Evolutionary conservation across 2,329 filamentous ascomycete genomes (phyloP), one percentile per base, ranked within the genome.

Genomic region (Venturia oleaginea): DNA sequence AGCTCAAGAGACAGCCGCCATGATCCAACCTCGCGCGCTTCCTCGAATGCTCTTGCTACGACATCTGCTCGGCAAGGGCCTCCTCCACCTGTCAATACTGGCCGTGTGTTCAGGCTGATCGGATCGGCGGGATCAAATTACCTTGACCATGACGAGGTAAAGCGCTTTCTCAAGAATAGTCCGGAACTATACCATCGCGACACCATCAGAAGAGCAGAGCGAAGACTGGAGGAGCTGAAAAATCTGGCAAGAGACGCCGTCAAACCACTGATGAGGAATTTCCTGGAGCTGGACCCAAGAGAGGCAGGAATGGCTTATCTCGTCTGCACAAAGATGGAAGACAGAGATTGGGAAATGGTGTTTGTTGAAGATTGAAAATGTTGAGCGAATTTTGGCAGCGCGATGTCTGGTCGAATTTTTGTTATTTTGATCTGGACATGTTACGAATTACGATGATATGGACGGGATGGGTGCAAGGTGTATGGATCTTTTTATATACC

Each of bases 201-300:
- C n/a, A 93, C 91, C 67, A 76, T 97, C 60, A 85, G 88, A 66
- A 82, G 89, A 4, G 96, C 97, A 69, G 93, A 97, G 78, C 86
- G 89, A 71, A 84, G 91, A 64, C 83, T 97, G 69, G 91, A 96
- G 66, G 92, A 97, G 78, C 81, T 97, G 64, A 97, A 96, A 78
- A 83, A 84, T 64, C 83, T 93, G 72, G 93, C 92, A 7, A 82
- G 89, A 63, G 91, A 96, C 71, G 81, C 89, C 19, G 92, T 97
- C 8, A 86, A 87, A 65, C 92, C 92, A 4, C 79, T 97, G 15
- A 95, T 95, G 87, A 84, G 88, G 62, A 94, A 90, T 72, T 89
- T 87, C 62, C 81, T 97, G 15, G 90, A 96, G 75, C 81, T 96
- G 59, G 91, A 96, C 13, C 73, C 74, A 91, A 77, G 75, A 3